Conservation (phyloP, 2,329 filamentous ascomycete species). For the Calonectria hawksworthii region DNA sequence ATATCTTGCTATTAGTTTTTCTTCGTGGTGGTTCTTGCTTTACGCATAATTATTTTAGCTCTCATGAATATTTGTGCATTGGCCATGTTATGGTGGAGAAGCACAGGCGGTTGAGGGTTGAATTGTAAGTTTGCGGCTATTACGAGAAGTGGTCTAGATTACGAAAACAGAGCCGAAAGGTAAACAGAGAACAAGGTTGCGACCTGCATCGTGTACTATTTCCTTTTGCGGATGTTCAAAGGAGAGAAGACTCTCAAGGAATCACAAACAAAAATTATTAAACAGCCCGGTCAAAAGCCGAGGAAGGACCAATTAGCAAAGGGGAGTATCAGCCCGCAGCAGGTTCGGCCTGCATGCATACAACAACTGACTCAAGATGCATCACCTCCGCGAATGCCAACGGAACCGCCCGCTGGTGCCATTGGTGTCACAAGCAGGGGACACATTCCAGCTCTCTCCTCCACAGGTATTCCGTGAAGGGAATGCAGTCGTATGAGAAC, state of each 20-base stretch:
- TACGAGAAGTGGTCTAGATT: neutral
- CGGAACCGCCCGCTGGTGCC: constrained; percentile 21
- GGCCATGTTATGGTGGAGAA: too few species aligned
- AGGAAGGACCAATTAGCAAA: neutral
- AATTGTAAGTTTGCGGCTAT: neutral
- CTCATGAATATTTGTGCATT: too few species aligned
- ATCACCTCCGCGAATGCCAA: constrained; percentile 2
- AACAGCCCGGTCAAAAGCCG: neutral
- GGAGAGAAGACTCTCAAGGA: too few species aligned
- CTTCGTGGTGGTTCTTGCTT: too few species aligned
- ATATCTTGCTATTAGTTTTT: too few species aligned
- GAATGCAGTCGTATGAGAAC: constrained; percentile 35
- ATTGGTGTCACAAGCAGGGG: neutral
- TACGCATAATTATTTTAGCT: too few species aligned
- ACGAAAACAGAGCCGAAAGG: neutral
- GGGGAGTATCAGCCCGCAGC: neutral
- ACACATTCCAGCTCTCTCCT: neutral
- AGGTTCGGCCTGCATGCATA: neutral
- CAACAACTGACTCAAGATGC: neutral
- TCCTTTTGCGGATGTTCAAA: neutral
- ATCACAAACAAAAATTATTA: constrained; percentile 8
- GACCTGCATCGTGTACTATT: neutral
- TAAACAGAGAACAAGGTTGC: neutral
- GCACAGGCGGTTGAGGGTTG: too few species aligned
- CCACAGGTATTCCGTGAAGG: neutral